Percentiles rank a stretch among this genome's conserved stretches.
phyloP scores from a whole-genome alignment of 1,284 basidiomycete species.

The Ustilago vetiveriae region DNA sequence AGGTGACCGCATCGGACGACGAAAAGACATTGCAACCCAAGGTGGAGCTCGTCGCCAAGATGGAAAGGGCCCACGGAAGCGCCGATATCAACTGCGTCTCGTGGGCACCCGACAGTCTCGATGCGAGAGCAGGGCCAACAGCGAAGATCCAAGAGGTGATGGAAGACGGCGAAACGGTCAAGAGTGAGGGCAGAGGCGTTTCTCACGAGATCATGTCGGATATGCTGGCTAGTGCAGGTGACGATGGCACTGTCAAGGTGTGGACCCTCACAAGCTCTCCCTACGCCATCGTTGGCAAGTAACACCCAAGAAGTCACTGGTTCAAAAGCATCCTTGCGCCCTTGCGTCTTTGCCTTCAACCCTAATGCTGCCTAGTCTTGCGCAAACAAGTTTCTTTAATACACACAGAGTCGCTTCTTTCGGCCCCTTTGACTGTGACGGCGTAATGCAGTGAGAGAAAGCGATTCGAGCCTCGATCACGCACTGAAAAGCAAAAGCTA shows the following conservation, averaged over 20 bases:
- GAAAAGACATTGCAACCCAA: constrained; percentile 23
- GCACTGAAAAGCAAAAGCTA: too few relatives aligned
- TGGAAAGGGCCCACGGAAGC: constrained; percentile 75
- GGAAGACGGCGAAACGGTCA: constrained; percentile 49
- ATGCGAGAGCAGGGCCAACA: constrained; percentile 29
- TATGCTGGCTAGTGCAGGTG: constrained; percentile 79
- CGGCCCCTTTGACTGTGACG: too few relatives aligned
- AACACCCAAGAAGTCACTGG: not conserved
- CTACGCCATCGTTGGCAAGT: constrained; percentile 15
- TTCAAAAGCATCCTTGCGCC: too few relatives aligned
- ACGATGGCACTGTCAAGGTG: constrained; percentile 78
- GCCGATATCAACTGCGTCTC: constrained; percentile 80
- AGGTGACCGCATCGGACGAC: constrained; percentile 69
- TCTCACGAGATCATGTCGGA: constrained; percentile 68
- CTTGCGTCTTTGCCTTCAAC: too few relatives aligned
- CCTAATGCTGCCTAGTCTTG: too few relatives aligned
- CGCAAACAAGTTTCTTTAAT: too few relatives aligned
- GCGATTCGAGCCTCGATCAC: too few relatives aligned
- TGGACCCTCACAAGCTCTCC: constrained; percentile 70
- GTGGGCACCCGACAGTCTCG: constrained; percentile 73
- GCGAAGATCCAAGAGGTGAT: constrained; percentile 40
- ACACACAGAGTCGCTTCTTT: too few relatives aligned
- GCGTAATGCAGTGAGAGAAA: too few relatives aligned
- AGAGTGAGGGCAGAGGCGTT: constrained; percentile 24
- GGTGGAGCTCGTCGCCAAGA: constrained; percentile 45